Percentiles rank a stretch among this genome's conserved stretches.
Conservation (phyloP, 1,284 basidiomycete species). For the Microbotryum violaceum region DNA sequence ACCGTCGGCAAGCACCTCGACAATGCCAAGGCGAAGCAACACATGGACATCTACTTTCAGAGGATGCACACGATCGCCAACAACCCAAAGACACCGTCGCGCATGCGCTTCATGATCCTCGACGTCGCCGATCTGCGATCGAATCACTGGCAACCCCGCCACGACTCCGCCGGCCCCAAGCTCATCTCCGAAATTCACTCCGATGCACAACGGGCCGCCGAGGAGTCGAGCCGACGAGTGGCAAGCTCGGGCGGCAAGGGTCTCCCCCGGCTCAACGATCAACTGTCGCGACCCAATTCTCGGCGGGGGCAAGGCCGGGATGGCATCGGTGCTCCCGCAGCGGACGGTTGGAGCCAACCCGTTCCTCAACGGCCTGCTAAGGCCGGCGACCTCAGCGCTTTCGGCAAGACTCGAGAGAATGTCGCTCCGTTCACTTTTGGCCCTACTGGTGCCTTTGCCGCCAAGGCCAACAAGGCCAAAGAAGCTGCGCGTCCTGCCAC, state of each 20-base stretch:
- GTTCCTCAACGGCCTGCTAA: slow-evolving; percentile 52
- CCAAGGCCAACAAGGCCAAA: slow-evolving; percentile 23
- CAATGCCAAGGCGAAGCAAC: slow-evolving; percentile 62
- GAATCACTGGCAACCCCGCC: slow-evolving; percentile 70
- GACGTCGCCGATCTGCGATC: slow-evolving; percentile 83
- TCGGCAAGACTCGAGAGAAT: slow-evolving; percentile 61
- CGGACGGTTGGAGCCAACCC: slow-evolving; percentile 79
- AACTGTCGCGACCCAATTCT: slow-evolving; percentile 71
- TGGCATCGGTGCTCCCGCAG: slow-evolving; percentile 42
- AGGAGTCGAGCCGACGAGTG: slow-evolving; percentile 53
- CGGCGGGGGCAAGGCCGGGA: slow-evolving; percentile 73
- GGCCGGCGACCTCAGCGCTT: slow-evolving; percentile 75
- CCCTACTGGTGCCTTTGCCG: slow-evolving; percentile 27
- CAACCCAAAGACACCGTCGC: slow-evolving; percentile 65
- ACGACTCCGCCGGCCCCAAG: slow-evolving; percentile 66
- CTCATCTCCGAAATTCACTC: slow-evolving; percentile 87
- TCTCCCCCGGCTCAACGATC: slow-evolving; percentile 41
- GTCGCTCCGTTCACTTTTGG: slow-evolving; percentile 21
- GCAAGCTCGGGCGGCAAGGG: slow-evolving; percentile 45
- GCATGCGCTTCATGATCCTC: slow-evolving; percentile 92
- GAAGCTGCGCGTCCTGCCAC: slow-evolving; percentile 22
- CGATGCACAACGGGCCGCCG: slow-evolving; percentile 63
- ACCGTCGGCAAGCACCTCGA: slow-evolving; percentile 83
- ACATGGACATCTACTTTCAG: slow-evolving; percentile 88
- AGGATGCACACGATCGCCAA: slow-evolving; percentile 75